Evolutionary conservation across 495 filamentous ascomycete genomes (phyloP), one percentile per base, ranked within the genome.

Genomic region (Aspergillus baeticus): DNA sequence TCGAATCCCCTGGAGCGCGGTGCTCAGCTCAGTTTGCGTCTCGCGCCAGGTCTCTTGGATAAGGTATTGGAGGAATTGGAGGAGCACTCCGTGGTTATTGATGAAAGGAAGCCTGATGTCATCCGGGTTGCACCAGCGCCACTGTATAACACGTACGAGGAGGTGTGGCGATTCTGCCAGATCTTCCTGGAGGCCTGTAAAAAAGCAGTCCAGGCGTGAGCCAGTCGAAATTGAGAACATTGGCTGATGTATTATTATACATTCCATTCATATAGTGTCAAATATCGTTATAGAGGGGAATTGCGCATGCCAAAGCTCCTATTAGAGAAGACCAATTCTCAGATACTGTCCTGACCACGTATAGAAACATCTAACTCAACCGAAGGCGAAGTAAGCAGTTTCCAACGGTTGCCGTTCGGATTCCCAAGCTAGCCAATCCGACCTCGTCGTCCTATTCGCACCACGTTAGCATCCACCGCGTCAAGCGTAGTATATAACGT

Each of bases 391-490:
- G 59, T 71, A 69, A 14, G 89, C 88, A 54, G 79, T 75, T 69
- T 96, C 92, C 57, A 93, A 53, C 11, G 89, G 84, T 59, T 87
- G 81, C 62, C 92, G 81, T 66, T 87, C 86, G 17, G 79, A 84
- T 70, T 97, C 92, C 93, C 93, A 97, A 21, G 92, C 92, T 58
- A 97, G 76, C 92, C 92, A 97, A 69, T 97, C 92, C 53, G 89
- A 94, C 66, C 91, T 84, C 56, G 93, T 96, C 54, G 91, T 97
- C 63, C 90, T 94, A 60, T 69, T 21, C 26, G 17, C 10, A 14
- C 26, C 15, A 34, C 10, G 51, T 71, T 51, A 67, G 50, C 54
- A 47, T 29, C 8, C 26, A 45, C 52, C 10, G 48, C 39, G 17
- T 4, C 20, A 6, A 23, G n/a, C 38, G n/a, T 10, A 42, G 31